A percentile compares a stretch with the other conserved stretches of the same genome.
phyloP scores from a whole-genome alignment of 805 yeast species.

The Ogataea sp. region DNA sequence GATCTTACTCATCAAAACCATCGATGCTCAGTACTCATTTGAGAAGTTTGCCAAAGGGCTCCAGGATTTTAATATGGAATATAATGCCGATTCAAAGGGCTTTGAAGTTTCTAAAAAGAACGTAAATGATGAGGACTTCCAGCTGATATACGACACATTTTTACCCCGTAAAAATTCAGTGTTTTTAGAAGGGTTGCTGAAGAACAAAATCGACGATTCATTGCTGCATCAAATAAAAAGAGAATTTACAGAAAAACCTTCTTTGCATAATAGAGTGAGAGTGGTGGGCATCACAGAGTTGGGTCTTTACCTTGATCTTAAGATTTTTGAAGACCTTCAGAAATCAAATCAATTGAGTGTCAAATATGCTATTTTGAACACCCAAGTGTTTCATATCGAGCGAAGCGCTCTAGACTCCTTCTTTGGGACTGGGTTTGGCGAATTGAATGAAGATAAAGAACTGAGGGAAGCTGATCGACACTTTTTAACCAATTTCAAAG shows the following conservation, averaged over 20 bases:
- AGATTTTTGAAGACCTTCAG: conserved; percentile 1
- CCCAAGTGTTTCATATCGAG: too few relatives aligned
- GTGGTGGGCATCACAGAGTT: conserved; percentile 10
- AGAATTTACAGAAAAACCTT: neutral
- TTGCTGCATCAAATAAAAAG: neutral
- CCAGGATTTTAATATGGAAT: conserved; percentile 10
- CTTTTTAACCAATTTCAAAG: conserved; percentile 13
- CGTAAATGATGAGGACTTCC: neutral
- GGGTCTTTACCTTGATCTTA: too few relatives aligned
- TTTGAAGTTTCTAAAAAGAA: conserved; percentile 3
- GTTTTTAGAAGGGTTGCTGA: too few relatives aligned
- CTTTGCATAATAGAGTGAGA: neutral
- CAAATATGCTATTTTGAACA: too few relatives aligned
- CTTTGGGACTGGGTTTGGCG: neutral
- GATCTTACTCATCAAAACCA: conserved; percentile 8
- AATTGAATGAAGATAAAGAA: neutral
- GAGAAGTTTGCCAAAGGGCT: conserved; percentile 11
- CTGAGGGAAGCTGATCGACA: neutral
- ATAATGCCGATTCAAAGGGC: conserved; percentile 3
- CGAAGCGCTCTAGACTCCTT: too few relatives aligned
- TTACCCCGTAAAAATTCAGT: neutral
- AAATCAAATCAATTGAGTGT: conserved; percentile 7
- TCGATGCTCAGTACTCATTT: conserved; percentile 4
- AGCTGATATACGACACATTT: neutral
- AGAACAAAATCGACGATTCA: too few relatives aligned